Conservation (phyloP, 345 rosid species). For the Passiflora organensis region DNA sequence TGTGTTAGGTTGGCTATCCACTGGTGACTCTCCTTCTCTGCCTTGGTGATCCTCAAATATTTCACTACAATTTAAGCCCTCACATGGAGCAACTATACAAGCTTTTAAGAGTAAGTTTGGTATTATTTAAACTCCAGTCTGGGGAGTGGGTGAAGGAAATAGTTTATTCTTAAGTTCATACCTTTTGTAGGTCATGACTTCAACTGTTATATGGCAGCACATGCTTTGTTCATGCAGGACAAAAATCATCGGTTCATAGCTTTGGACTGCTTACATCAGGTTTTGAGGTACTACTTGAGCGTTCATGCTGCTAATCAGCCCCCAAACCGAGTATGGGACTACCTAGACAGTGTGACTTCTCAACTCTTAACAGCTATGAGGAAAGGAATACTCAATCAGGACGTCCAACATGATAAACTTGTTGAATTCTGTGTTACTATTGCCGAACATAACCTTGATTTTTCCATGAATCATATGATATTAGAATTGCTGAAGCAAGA, state of each 20-base stretch:
- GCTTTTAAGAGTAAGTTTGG: conserved; percentile 76
- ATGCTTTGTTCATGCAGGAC: conserved; percentile 53
- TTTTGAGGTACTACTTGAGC: conserved; percentile 91
- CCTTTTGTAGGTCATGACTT: conserved; percentile 1
- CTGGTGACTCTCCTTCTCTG: conserved; percentile 97
- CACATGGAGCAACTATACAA: conserved; percentile 99
- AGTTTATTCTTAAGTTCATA: not conserved
- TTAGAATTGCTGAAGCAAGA: conserved; percentile 93
- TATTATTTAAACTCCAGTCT: conserved; percentile 7
- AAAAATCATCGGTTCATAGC: conserved; percentile 98
- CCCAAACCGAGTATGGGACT: conserved; percentile 95
- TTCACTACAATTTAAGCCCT: conserved; percentile 71
- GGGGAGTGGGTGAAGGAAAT: not conserved
- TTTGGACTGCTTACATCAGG: conserved; percentile 93
- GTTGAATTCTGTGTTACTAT: conserved; percentile 96
- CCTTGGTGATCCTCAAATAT: conserved; percentile 93
- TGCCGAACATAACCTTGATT: conserved; percentile 98
- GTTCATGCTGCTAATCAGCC: conserved; percentile 92
- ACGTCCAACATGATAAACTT: conserved; percentile 94
- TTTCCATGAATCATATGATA: conserved; percentile 96
- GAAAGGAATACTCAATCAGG: conserved; percentile 95
- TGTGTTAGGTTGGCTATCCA: conserved; percentile 88
- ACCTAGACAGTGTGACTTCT: conserved; percentile 93
- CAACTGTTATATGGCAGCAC: conserved; percentile 4
- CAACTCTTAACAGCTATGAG: conserved; percentile 81